Conservation (phyloP, 2,329 filamentous ascomycete genomes). For the Ascochyta lentis region DNA sequence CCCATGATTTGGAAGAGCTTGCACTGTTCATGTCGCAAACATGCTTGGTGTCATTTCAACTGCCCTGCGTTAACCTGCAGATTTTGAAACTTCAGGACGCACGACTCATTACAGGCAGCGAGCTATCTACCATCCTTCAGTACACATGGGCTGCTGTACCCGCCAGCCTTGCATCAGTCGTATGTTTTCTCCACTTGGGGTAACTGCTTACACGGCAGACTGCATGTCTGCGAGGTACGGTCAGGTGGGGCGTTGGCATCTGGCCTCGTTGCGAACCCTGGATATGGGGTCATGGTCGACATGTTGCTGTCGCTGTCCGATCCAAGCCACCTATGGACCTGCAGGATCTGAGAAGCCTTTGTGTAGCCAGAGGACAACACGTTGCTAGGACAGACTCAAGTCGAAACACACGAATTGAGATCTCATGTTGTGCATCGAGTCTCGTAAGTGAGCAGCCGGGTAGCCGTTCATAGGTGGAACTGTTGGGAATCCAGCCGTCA, state of each 20-base stretch:
- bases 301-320: slow-evolving; percentile 19
- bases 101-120: slow-evolving; percentile 22
- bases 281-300: background rate
- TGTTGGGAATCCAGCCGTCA: slow-evolving; percentile 38
- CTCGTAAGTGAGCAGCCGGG: slow-evolving; percentile 23
- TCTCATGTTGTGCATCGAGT: slow-evolving; percentile 31
- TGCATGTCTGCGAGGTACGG: slow-evolving; percentile 7
- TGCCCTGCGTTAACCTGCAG: slow-evolving; percentile 25
- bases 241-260: background rate
- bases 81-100: slow-evolving; percentile 30
- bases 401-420: slow-evolving; percentile 20
- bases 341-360: slow-evolving; percentile 30
- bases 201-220: slow-evolving; percentile 12
- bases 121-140: slow-evolving; percentile 6
- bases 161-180: slow-evolving; percentile 22
- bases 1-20: slow-evolving; percentile 9
- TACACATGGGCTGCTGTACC: slow-evolving; percentile 25
- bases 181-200: slow-evolving; percentile 12
- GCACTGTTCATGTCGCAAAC: background rate
- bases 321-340: slow-evolving; percentile 33
- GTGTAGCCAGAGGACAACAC: slow-evolving; percentile 30
- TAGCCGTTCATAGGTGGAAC: slow-evolving; percentile 34
- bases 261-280: background rate
- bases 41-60: background rate
- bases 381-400: slow-evolving; percentile 29